Evolutionary conservation across 129 eudicot species (phyloP).

Genomic region (Sambucus nigra): DNA sequence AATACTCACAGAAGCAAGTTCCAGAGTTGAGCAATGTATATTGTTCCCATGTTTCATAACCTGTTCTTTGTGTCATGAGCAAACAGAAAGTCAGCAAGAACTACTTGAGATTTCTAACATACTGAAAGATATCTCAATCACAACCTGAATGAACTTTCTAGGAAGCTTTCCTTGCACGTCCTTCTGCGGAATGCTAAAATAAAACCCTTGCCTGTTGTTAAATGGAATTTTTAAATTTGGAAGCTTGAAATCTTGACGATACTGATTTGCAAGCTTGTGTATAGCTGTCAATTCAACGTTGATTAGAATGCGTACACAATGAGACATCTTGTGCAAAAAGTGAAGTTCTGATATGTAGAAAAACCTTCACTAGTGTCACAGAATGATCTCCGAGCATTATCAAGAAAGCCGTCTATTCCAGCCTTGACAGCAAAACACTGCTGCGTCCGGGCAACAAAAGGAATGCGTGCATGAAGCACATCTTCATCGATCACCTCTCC

Average conservation of each 20-base stretch:
- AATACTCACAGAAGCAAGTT: slow-evolving; percentile 89
- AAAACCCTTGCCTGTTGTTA: slow-evolving; percentile 93
- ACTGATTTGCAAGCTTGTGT: slow-evolving; percentile 90
- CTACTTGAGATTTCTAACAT: slow-evolving; percentile 2
- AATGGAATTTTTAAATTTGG: slow-evolving; percentile 90
- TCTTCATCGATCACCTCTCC: slow-evolving; percentile 96
- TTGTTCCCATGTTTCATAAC: slow-evolving; percentile 92
- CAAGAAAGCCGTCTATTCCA: slow-evolving; percentile 92
- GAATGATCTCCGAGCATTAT: slow-evolving; percentile 86
- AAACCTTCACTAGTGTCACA: slow-evolving; percentile 98
- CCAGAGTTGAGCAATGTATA: slow-evolving; percentile 83
- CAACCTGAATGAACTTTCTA: slow-evolving; percentile 91
- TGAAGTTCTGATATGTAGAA: not conserved
- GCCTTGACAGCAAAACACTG: slow-evolving; percentile 99
- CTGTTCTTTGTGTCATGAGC: slow-evolving; percentile 27
- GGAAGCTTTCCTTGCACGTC: slow-evolving; percentile 92
- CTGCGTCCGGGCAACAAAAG: slow-evolving; percentile 97
- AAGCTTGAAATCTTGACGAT: slow-evolving; percentile 81
- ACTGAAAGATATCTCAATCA: slow-evolving; percentile 10
- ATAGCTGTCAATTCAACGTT: slow-evolving; percentile 46
- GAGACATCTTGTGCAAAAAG: not conserved
- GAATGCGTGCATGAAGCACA: slow-evolving; percentile 83
- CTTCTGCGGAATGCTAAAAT: slow-evolving; percentile 86
- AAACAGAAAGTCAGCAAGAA: slow-evolving; percentile 15
- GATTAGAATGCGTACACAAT: slow-evolving; percentile 9